Evolutionary conservation across 176 grass and related monocot genomes (phyloP), one percentile per base, ranked within the genome.

Genomic region (Hsuehochloa calcarea): DNA sequence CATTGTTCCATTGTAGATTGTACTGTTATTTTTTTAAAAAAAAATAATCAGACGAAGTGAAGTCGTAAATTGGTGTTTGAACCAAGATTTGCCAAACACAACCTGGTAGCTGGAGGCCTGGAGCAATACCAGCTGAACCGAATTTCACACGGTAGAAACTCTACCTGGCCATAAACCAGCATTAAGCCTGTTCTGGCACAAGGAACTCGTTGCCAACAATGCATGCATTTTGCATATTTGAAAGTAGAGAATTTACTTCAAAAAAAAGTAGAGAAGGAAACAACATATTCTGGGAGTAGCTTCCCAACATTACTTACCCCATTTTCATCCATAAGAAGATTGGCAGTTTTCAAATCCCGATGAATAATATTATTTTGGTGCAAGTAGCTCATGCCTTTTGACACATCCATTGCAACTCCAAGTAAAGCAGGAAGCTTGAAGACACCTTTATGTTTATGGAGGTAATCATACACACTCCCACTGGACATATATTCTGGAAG

Each of bases 331-430:
- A 99, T 99, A 68, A 99, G 90, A 80, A 99, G 96, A 91, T 99
- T 99, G 69, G 93, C 96, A 58, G 96, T 94, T 88, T 99, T 99
- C 76, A 99, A 85, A 84, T 99, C 96, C 26, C 96, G 91, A 50
- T 99, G 96, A 81, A 99, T 96, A 85, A 99, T 99, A 79, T 99
- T 96, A 80, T 99, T 96, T 87, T 96, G 96, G 85, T 99, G 96
- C 26, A 99, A 93, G 88, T 99, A 99, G 83, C 72, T 99, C 96
- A 99, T 99, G 85, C 96, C 96, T 87, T 99, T 99, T 65, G 96
- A 99, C 51, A 99, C 96, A 91, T 99, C 96, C 68, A 96, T 94
- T 46, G 93, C 93, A 84, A 96, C 91, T 87, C 96, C 77, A 75
- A 99, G 56, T 70, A 99, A 92, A 92, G 91, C 81, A 79, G 91